Percentiles rank a stretch among this genome's conserved stretches.
Conservation (phyloP, 805 yeast species). For the Ogataea allantospora region DNA sequence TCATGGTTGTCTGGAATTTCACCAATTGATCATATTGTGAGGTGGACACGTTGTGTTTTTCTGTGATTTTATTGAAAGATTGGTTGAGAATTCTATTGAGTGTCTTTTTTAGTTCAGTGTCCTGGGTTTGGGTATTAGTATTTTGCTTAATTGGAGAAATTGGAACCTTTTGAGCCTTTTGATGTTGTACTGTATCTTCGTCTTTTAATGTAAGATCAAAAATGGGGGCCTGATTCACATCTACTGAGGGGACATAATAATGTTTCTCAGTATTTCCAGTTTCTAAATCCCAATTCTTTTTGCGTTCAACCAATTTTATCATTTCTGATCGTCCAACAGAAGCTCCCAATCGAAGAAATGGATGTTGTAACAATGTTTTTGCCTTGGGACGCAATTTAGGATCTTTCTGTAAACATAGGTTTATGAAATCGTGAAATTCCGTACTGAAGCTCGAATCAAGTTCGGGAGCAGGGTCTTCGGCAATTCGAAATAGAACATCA, state of each 20-base stretch:
- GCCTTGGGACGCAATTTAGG: conserved; percentile 70
- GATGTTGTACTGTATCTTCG: conserved; percentile 2
- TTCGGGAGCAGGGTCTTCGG: conserved; percentile 47
- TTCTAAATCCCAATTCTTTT: conserved; percentile 41
- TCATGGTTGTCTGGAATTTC: conserved; percentile 36
- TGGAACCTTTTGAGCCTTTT: conserved; percentile 14
- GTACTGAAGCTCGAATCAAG: conserved; percentile 33
- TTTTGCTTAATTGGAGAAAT: conserved; percentile 19
- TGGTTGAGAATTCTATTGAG: conserved; percentile 40
- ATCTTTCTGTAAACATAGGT: conserved; percentile 66
- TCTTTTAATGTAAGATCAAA: conserved; percentile 6
- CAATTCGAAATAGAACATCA: conserved; percentile 52
- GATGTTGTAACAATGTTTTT: conserved; percentile 56
- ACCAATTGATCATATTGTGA: conserved; percentile 48
- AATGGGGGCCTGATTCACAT: background rate
- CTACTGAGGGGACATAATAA: conserved; percentile 36
- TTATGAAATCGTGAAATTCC: conserved; percentile 66
- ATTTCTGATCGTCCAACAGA: conserved; percentile 33
- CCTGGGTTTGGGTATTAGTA: conserved; percentile 4
- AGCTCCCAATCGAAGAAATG: conserved; percentile 49
- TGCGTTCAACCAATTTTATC: conserved; percentile 42
- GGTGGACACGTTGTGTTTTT: conserved; percentile 52
- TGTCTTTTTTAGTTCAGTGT: conserved; percentile 24
- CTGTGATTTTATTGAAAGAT: conserved; percentile 42
- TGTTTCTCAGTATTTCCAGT: conserved; percentile 28